These are phyloP conservation scores for Emmonsia crescens DNA, from an alignment of 2,329 filamentous ascomycete genomes.

Conservation along the genomic window DNA sequence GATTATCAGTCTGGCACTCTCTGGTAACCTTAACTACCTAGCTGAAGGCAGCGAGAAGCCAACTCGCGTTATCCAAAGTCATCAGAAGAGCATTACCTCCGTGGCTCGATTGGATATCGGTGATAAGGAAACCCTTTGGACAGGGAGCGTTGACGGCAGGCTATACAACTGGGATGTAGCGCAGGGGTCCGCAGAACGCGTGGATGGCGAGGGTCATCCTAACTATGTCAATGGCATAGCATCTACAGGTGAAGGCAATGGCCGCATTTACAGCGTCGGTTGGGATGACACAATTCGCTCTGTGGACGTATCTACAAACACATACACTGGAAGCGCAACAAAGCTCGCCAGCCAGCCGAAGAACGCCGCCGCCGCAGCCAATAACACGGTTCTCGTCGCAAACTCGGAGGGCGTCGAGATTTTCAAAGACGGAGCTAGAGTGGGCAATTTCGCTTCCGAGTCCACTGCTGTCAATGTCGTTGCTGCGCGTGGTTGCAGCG, in stretches of 20 bases:
- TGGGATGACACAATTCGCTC: constrained; percentile 89
- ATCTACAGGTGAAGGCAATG: constrained; percentile 37
- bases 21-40: constrained; percentile 84
- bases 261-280: constrained; percentile 70
- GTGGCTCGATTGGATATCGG: constrained; percentile 47
- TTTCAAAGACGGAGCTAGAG: constrained; percentile 46
- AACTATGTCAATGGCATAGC: constrained; percentile 76
- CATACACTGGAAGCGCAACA: constrained; percentile 58
- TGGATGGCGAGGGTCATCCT: constrained; percentile 72
- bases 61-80: constrained; percentile 64
- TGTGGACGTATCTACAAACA: constrained; percentile 62
- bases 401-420: constrained; percentile 50
- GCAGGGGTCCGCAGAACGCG: constrained; percentile 55
- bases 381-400: constrained; percentile 46
- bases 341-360: constrained; percentile 73
- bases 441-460: constrained; percentile 49
- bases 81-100: constrained; percentile 84
- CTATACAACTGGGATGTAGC: constrained; percentile 73
- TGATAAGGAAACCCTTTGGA: constrained; percentile 57
- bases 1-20: constrained; percentile 79
- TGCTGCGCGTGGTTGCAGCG: constrained; percentile 53
- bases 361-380: constrained; percentile 49
- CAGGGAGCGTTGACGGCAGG: constrained; percentile 84
- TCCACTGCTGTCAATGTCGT: constrained; percentile 57
- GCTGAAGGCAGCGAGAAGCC: constrained; percentile 60